Evolutionary conservation across 306 rosid genomes (phyloP), one percentile per base, ranked within the genome.

Genomic region (Rubus parviflorus): DNA sequence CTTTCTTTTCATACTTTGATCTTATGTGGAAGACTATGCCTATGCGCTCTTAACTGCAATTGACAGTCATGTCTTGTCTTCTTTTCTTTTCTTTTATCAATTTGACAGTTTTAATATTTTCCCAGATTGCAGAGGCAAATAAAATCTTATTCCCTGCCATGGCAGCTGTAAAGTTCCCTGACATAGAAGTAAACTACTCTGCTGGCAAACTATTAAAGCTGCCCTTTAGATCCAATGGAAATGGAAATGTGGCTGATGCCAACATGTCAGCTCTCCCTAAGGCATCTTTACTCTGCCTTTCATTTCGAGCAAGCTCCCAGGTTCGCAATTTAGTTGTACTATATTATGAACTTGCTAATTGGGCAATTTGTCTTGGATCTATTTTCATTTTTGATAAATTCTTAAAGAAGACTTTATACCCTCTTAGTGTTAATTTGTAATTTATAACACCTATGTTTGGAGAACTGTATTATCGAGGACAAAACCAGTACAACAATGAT

Each of bases 281-380:
- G 80, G 97, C 93, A 54, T 78, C 97, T 72, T 83, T 95, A 75
- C 40, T 90, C 20, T 89, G 97, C 74, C 92, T 95, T 81, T 81
- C 90, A 69, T 95, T 95, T 85, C 94, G 97, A 73, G 93, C 94
- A 79, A 90, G 60, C 89, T 87, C 97, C 42, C 88, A 86, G 97
- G 97, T 92, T 78, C 9, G 52, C 64, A 48, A 65, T 80, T 17
- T 16, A 48, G 67, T 62, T 35, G 0, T 25, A 43, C 22, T 30
- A 11, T 51, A 30, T 7, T 41, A 64, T 40, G 37, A 23, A 6
- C 3, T 56, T 19, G 53, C 17, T 17, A 42, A 19, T 1, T 30
- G 35, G 4, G 6, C 4, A 40, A n/a, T 9, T 30, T 0, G 4
- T 52, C 35, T 40, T 57, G 23, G 23, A 23, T 42, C 15, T 58